Evolutionary conservation across 1,284 basidiomycete genomes (phyloP).

Genomic region (Trichosporon sp.): DNA sequence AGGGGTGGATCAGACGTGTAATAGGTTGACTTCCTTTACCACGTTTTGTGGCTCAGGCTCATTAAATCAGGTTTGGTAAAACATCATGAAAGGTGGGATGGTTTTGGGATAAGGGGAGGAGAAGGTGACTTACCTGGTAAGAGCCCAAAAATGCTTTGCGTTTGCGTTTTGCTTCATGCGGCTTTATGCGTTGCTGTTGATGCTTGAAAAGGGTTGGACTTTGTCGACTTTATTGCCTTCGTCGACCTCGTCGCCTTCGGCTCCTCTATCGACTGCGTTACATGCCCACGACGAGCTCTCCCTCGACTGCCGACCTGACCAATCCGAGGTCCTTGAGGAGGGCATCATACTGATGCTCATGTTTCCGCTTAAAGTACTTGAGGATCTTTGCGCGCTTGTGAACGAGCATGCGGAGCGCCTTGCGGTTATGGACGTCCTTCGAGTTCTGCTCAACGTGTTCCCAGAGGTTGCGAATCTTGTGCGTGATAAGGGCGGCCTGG

Average conservation of each 20-base stretch:
- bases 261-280: conserved; percentile 8
- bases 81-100: conserved; percentile 29
- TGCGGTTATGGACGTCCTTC: conserved; percentile 72
- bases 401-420: conserved; percentile 65
- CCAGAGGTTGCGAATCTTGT: conserved; percentile 76
- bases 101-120: neutral
- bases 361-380: conserved; percentile 66
- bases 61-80: conserved; percentile 49
- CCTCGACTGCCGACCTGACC: conserved; percentile 74
- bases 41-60: conserved; percentile 38
- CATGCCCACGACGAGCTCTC: conserved; percentile 63
- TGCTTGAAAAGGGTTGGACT: neutral
- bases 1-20: conserved; percentile 13
- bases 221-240: too few species aligned
- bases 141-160: neutral
- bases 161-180: too few species aligned
- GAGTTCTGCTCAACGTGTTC: conserved; percentile 63
- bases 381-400: conserved; percentile 78
- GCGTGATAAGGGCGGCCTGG: conserved; percentile 82
- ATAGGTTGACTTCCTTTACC: conserved; percentile 28
- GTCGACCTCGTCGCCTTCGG: too few species aligned
- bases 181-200: neutral
- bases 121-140: neutral
- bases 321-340: conserved; percentile 70
- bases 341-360: conserved; percentile 66